Evolutionary conservation across 345 rosid species (phyloP), one percentile per base, ranked within the genome.

Genomic region (Mangifera indica): DNA sequence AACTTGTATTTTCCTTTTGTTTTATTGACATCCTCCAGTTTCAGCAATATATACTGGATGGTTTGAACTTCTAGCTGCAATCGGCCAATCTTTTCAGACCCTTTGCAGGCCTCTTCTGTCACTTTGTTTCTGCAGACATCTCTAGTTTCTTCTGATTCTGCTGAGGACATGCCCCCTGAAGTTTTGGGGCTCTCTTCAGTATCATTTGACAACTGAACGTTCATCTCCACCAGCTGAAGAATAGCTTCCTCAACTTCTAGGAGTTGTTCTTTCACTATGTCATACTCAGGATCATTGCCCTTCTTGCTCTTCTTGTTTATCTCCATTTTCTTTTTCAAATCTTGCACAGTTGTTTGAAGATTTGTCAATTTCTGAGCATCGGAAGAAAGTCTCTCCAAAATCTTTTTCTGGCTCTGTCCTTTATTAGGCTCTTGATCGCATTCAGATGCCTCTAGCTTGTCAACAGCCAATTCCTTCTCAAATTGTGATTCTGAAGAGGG

Each of bases 31-130:
- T 82, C 93, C 71, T 94, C 97, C 24, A 90, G 85, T 86, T 88
- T 88, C 76, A 86, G 80, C 78, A 94, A 66, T 65, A 88, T 60
- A 74, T 80, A 76, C 70, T 89, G 90, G 34, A 92, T 71, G 78
- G 81, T 86, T 82, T 90, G 93, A 84, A 94, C 87, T 77, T 92
- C 92, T 66, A 88, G 77, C 83, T 84, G 89, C 88, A 92, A 42
- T 69, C 84, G 76, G 49, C 90, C 92, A 0, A 90, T 86, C 86
- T 87, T 92, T 84, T 92, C 95, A 0, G 93, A 90, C 79, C 79
- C 90, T 69, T 74, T 80, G 80, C 42, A 80, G 9, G 95, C 88
- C 75, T 81, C 85, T 63, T 94, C 98, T 9, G 79, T 74, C 60
- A 82, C 78, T 45, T 72, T 84, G 72, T 76, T 84, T 76, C 76